phyloP scores from a whole-genome alignment of 805 yeast genomes.

The Ogataea parapolymorpha region DNA sequence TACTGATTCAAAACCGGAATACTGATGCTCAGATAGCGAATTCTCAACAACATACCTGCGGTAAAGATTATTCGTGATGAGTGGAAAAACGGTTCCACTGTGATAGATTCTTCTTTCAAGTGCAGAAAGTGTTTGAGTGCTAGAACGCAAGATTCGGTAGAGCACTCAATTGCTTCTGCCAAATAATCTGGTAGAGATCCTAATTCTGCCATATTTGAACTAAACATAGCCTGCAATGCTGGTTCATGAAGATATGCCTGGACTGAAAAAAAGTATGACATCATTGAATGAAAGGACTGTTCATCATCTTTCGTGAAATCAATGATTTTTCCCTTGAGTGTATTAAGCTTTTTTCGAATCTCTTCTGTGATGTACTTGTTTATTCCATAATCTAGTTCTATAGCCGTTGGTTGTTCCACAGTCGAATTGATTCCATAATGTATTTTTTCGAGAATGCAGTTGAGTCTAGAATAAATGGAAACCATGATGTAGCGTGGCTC shows the following conservation, averaged over 20 bases:
- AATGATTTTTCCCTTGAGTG: constrained; percentile 38
- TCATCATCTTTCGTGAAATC: constrained; percentile 22
- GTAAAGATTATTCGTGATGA: constrained; percentile 59
- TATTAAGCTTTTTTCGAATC: constrained; percentile 45
- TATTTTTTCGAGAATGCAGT: constrained; percentile 58
- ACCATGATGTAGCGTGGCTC: constrained; percentile 38
- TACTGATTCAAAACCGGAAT: constrained; percentile 45
- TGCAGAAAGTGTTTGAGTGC: constrained; percentile 47
- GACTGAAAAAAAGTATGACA: constrained; percentile 56
- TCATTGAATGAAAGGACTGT: constrained; percentile 36
- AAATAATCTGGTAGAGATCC: constrained; percentile 27
- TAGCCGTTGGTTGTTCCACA: constrained; percentile 33
- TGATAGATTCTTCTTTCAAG: constrained; percentile 44
- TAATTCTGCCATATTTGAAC: constrained; percentile 9
- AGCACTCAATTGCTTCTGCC: constrained; percentile 43
- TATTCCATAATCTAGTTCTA: constrained; percentile 27
- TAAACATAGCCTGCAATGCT: constrained; percentile 19
- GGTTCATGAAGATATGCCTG: constrained; percentile 69
- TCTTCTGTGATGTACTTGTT: constrained; percentile 43
- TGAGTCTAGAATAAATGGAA: constrained; percentile 57
- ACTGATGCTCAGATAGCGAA: constrained; percentile 53
- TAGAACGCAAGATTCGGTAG: constrained; percentile 51
- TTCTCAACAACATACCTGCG: constrained; percentile 58
- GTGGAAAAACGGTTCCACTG: constrained; percentile 55
- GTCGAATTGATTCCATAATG: constrained; percentile 47